Base-by-base conservation (phyloP, 2,329 filamentous ascomycete genomes). In the Ceratocystis eucalypticola region DNA sequence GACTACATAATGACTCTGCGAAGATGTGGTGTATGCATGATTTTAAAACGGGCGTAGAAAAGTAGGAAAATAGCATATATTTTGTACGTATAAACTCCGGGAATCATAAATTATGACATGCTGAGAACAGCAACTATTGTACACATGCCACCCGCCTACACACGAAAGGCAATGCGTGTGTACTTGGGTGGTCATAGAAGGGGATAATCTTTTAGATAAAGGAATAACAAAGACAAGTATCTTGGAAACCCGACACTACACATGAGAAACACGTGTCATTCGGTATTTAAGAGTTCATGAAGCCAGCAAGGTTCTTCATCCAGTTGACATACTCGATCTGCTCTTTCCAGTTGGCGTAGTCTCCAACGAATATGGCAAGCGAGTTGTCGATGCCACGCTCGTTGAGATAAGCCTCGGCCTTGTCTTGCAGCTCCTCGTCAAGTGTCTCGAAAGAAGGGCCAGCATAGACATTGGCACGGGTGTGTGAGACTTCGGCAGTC, bases 341-440 rank as follows among this genome's bases (percentile, higher is more conserved):
- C 84, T 99, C 94, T 87, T 99, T 99, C 78, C 89, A 85, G 75
- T 97, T 91, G 74, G 97, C 92, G 79, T 96, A 99, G 76, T 97
- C 92, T 46, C 92, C 91, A 57, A 96, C 87, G 77, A 97, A 96
- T 71, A 92, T 79, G 65, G 92, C 93, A 72, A 99, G 83, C 68
- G 87, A 84, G 72, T 88, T 86, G 73, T 93, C 91, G 77, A 99
- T 85, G 70, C 93, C 94, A 72, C 94, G 85, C 83, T 96, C 94
- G 77, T 96, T 91, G 70, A 99, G 84, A 80, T 93, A 99, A 72
- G 88, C 85, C 82, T 97, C 93, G 75, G 97, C 82, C 72, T 96
- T 82, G 65, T 91, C 82, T 81, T 97, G 93, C 57, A 99, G 84
- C 75, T 97, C 93, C 79, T 96, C 91, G 74, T 99, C 94, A 68